These are phyloP conservation scores for Pyrenopolyporus hunteri DNA, from an alignment of 495 filamentous ascomycete genomes.

Conservation along the genomic window DNA sequence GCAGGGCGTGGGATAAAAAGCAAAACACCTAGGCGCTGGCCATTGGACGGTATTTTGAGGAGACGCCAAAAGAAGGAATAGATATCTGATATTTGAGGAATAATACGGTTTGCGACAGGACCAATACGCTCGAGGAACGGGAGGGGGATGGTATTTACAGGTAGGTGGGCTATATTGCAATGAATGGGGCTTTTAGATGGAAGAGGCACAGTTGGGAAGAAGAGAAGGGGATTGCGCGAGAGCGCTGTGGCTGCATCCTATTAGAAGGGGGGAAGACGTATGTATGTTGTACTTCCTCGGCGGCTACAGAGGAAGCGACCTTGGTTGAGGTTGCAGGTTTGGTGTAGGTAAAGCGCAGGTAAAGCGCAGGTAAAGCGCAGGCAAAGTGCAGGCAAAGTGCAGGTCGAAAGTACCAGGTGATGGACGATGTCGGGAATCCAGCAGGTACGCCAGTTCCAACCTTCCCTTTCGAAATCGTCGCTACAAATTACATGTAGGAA, in stretches of 20 bases:
- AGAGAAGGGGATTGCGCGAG: conserved; percentile 14
- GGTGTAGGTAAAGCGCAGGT: neutral
- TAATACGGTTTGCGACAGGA: conserved; percentile 20
- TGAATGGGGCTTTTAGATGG: too few species aligned
- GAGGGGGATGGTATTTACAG: too few species aligned
- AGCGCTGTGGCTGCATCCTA: too few species aligned
- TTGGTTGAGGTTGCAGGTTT: conserved; percentile 15
- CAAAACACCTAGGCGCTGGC: conserved; percentile 16
- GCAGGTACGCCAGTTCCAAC: neutral
- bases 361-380: neutral
- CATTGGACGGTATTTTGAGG: conserved; percentile 22
- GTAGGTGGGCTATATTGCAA: too few species aligned
- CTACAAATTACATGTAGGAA: too few species aligned
- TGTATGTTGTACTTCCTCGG: conserved; percentile 8
- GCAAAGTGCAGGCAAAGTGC: neutral
- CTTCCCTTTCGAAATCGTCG: too few species aligned
- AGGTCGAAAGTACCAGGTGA: neutral
- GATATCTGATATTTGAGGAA: conserved; percentile 6
- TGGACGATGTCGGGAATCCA: conserved; percentile 1
- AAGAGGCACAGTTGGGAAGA: neutral
- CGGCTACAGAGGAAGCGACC: conserved; percentile 8
- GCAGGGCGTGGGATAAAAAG: conserved; percentile 36
- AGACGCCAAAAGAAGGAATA: conserved; percentile 12
- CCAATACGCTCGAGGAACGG: neutral
- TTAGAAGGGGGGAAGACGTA: too few species aligned